A percentile compares a stretch with the other conserved stretches of the same genome.
Evolutionary conservation across 2,329 filamentous ascomycete species (phyloP).

Genomic region (Fusarium staphyleae): DNA sequence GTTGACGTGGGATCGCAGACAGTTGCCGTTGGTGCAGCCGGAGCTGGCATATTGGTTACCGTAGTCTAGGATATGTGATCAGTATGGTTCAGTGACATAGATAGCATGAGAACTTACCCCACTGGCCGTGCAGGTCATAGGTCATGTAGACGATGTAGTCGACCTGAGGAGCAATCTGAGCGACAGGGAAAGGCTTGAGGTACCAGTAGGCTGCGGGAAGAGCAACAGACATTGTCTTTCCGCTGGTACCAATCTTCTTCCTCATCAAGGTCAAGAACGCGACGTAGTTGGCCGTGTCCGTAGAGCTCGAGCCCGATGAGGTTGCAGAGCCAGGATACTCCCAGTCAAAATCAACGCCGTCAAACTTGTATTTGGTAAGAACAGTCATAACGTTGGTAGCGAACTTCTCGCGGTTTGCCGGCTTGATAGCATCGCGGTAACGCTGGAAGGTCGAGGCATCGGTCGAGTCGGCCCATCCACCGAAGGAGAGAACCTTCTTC

Average conservation of each 20-base stretch:
- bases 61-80: conserved; percentile 24
- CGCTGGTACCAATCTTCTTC: conserved; percentile 39
- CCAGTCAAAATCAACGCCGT: conserved; percentile 58
- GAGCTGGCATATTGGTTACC: conserved; percentile 37
- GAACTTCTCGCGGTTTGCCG: conserved; percentile 49
- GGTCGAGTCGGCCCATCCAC: conserved; percentile 47
- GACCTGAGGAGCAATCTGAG: conserved; percentile 41
- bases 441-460: conserved; percentile 38
- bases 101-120: conserved; percentile 30
- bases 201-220: conserved; percentile 52
- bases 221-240: conserved; percentile 47
- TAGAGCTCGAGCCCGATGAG: conserved; percentile 31
- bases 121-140: conserved; percentile 48
- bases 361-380: conserved; percentile 48
- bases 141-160: conserved; percentile 51
- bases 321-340: conserved; percentile 51
- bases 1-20: conserved; percentile 50
- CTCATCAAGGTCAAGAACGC: conserved; percentile 45
- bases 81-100: neutral
- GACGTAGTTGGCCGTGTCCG: conserved; percentile 46
- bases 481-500: conserved; percentile 48
- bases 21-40: conserved; percentile 42
- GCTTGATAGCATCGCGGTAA: conserved; percentile 41
- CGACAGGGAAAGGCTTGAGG: conserved; percentile 46
- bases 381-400: conserved; percentile 49